These are phyloP conservation scores for Peronospora belbahrii DNA, from an alignment of 352 stramenopile genomes.

Conservation along the genomic window DNA sequence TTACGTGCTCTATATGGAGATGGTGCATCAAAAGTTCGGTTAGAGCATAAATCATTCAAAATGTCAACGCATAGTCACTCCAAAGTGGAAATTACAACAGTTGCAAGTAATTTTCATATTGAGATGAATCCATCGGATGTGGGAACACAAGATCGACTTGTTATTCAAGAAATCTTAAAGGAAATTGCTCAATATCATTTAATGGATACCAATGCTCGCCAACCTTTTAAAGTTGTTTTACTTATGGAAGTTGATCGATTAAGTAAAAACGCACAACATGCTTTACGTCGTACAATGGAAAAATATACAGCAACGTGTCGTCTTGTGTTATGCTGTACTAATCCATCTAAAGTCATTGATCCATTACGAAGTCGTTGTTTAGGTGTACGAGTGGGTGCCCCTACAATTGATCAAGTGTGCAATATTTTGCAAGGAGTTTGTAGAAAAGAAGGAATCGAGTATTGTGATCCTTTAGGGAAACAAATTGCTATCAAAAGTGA, in stretches of 20 bases:
- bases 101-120: slow-evolving; percentile 98
- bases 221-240: slow-evolving; percentile 90
- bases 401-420: slow-evolving; percentile 86
- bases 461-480: slow-evolving; percentile 85
- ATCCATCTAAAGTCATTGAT: slow-evolving; percentile 95
- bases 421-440: slow-evolving; percentile 87
- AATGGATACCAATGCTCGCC: slow-evolving; percentile 64
- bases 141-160: slow-evolving; percentile 93
- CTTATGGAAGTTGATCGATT: slow-evolving; percentile 97
- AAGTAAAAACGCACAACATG: slow-evolving; percentile 95
- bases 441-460: slow-evolving; percentile 85
- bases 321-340: slow-evolving; percentile 97
- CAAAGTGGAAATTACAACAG: slow-evolving; percentile 96
- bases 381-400: slow-evolving; percentile 90
- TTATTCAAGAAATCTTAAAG: slow-evolving; percentile 99
- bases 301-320: slow-evolving; percentile 92
- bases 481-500: slow-evolving; percentile 89
- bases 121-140: slow-evolving; percentile 98
- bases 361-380: slow-evolving; percentile 95
- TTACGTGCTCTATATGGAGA: slow-evolving; percentile 93
- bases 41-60: slow-evolving; percentile 92
- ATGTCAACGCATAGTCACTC: slow-evolving; percentile 70
- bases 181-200: slow-evolving; percentile 94
- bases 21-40: slow-evolving; percentile 86
- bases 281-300: slow-evolving; percentile 96